These are phyloP conservation scores for Coniochaeta sp. DNA, from an alignment of 2,329 filamentous ascomycete genomes.

Conservation along the genomic window DNA sequence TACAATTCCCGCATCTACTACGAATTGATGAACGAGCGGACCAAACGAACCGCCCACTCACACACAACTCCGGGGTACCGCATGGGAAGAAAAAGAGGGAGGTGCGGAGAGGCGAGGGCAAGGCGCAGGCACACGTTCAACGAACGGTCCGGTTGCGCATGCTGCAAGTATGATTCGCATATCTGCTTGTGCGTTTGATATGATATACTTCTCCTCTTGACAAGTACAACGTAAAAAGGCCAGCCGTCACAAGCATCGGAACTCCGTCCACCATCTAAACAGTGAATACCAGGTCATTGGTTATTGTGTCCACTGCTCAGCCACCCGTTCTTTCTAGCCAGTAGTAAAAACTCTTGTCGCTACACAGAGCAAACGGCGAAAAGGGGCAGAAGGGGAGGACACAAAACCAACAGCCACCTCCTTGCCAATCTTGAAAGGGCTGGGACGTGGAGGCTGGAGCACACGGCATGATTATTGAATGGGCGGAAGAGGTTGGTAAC, in stretches of 20 bases:
- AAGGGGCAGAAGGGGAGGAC: neutral
- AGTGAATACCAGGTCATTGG: neutral
- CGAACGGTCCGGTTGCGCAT: slow-evolving; percentile 11
- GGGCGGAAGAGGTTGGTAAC: too few species aligned
- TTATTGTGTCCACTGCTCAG: neutral
- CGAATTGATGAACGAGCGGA: too few species aligned
- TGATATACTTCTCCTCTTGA: slow-evolving; percentile 8
- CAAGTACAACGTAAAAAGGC: neutral
- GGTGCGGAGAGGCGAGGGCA: neutral
- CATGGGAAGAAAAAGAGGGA: neutral
- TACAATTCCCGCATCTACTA: too few species aligned
- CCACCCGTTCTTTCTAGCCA: neutral
- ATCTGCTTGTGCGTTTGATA: slow-evolving; percentile 12
- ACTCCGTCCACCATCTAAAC: neutral
- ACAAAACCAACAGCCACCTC: slow-evolving; percentile 1
- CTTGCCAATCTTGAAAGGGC: neutral
- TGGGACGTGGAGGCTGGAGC: neutral
- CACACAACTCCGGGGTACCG: neutral
- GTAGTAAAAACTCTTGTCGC: neutral
- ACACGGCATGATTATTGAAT: neutral
- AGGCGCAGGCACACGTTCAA: neutral
- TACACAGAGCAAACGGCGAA: neutral
- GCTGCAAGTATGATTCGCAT: slow-evolving; percentile 37
- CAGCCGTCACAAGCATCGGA: too few species aligned
- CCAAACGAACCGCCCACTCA: neutral